Conservation (phyloP, 2,329 filamentous ascomycete genomes). For the Passalora sequoiae region DNA sequence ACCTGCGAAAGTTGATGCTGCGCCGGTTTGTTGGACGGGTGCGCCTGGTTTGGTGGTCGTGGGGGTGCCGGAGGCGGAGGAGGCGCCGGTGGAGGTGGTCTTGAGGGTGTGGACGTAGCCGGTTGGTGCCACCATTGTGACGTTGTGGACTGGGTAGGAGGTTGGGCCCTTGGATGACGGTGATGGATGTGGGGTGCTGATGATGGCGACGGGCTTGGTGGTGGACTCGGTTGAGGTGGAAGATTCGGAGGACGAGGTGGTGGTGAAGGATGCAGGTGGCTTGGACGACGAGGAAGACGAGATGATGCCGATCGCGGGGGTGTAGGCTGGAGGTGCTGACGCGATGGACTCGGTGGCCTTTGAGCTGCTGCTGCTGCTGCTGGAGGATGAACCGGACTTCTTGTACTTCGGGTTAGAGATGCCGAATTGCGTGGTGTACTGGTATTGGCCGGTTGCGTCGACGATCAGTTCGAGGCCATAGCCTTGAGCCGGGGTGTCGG, state of each 20-base stretch:
- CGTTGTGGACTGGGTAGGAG: constrained; percentile 15
- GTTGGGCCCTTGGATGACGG: too few relatives aligned
- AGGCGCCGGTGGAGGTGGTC: constrained; percentile 26
- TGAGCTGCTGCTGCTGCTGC: constrained; percentile 17
- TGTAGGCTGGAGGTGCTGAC: background rate
- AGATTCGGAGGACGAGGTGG: constrained; percentile 24
- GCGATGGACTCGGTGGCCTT: constrained; percentile 16
- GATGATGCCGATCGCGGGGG: too few relatives aligned
- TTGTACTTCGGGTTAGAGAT: constrained; percentile 44
- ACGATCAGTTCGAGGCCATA: constrained; percentile 60
- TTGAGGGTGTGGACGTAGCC: constrained; percentile 31
- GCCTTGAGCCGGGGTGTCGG: constrained; percentile 39
- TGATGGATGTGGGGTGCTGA: constrained; percentile 1
- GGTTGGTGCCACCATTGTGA: constrained; percentile 32
- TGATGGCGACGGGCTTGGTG: too few relatives aligned
- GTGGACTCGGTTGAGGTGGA: constrained; percentile 20
- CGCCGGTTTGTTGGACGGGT: constrained; percentile 24
- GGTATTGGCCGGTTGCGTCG: constrained; percentile 55
- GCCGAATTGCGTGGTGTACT: constrained; percentile 60
- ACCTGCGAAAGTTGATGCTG: constrained; percentile 30
- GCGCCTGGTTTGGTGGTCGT: constrained; percentile 22
- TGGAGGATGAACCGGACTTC: constrained; percentile 5
- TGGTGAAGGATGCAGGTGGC: constrained; percentile 25
- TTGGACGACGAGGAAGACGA: constrained; percentile 20
- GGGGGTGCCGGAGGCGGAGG: constrained; percentile 22